Base-by-base conservation (phyloP, 305 asterid species). In the Plantago coronopus region DNA sequence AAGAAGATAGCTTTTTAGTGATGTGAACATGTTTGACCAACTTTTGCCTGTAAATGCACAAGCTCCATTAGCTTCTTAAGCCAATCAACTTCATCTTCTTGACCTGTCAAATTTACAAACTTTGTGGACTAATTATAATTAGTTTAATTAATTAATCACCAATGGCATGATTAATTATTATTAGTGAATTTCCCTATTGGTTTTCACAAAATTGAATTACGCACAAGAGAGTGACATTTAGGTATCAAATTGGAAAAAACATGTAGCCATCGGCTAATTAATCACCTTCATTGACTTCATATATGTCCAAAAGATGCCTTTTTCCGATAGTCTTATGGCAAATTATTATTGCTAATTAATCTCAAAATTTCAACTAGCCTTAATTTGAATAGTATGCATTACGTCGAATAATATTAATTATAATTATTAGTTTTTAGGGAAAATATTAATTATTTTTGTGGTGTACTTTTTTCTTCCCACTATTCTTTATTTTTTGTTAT, bases 231-330 rank as follows among this genome's bases (percentile, higher is more conserved):
- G 48, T 12, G 17, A 13, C 54, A 48, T 66, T 21, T 62, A 42
- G 49, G 45, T 57, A 53, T 72, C 40, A 59, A 69, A 72, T 17
- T 57, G 15, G 53, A 15, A 5, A 37, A 61, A 66, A 55, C 59
- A n/a, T 66, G 69, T 62, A 63, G n/a, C 69, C 19, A 73, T 73
- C 73, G 51, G 9, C 43, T 61, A 2, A 0, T 8, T 9, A 67
- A 57, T 65, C 58, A 58, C 66, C 61, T 20, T 62, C 31, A 51
- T 66, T 71, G 78, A 69, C 69, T 71, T 71, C 47, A 44, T 62
- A 19, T 65, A 48, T 72, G 74, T 71, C 74, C 72, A 68, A 76
- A 17, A n/a, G 34, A 59, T 21, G 63, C 70, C 75, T 65, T 69
- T 68, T 68, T 72, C 61, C 29, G 12, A 43, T 38, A n/a, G 2